These are phyloP conservation scores for Primulina eburnea DNA, from an alignment of 257 asterid species.

Conservation along the genomic window DNA sequence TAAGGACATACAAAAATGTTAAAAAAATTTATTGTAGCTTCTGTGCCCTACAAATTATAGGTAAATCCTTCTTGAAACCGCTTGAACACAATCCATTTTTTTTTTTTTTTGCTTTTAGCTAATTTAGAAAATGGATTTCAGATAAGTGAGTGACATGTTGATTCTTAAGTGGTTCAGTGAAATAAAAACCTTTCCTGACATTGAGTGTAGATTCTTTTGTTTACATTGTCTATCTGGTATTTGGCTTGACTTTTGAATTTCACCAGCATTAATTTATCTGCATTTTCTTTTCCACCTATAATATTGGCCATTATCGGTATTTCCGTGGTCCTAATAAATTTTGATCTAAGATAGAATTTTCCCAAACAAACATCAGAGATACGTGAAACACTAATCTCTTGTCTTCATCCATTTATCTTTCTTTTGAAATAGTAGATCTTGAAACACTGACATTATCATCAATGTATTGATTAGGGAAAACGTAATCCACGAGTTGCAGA, in stretches of 20 bases:
- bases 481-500: conserved; percentile 63
- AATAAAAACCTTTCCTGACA: not conserved
- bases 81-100: not conserved
- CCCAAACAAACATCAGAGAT: not conserved
- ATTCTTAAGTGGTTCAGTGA: not conserved
- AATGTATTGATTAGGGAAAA: conserved; percentile 61
- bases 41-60: not conserved
- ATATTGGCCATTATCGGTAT: not conserved
- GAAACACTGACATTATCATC: conserved; percentile 24
- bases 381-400: not conserved
- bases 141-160: not conserved
- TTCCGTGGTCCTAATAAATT: not conserved
- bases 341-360: not conserved
- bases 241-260: not conserved
- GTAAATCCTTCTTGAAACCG: not conserved
- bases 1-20: not conserved
- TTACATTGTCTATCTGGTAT: not conserved
- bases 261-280: not conserved
- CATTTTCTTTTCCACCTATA: not conserved
- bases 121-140: no score
- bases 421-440: conserved; percentile 2
- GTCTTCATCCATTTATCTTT: not conserved
- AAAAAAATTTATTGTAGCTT: no score
- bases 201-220: not conserved
- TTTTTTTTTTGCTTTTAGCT: not conserved